A percentile compares a stretch with the other conserved stretches of the same genome.
phyloP scores from a whole-genome alignment of 768 basidiomycete species.

The Suillus bovinus region DNA sequence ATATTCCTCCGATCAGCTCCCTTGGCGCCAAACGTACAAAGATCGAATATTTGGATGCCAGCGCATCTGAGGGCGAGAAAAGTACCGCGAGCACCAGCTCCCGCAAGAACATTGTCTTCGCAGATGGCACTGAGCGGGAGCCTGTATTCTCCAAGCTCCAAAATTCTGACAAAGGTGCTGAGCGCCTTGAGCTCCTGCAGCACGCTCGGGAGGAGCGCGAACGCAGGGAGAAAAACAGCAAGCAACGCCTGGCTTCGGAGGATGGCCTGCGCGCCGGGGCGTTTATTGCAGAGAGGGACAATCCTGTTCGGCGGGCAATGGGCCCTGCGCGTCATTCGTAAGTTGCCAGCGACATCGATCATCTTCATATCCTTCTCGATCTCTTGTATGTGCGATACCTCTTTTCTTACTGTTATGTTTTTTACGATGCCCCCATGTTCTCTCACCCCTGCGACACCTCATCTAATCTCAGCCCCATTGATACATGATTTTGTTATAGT shows the following conservation, averaged over 20 bases:
- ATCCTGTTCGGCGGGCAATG: slow-evolving; percentile 31
- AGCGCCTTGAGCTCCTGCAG: slow-evolving; percentile 9
- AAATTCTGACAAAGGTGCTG: slow-evolving; percentile 6
- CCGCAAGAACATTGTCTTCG: slow-evolving; percentile 5
- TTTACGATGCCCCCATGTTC: background rate
- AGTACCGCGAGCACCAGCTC: background rate
- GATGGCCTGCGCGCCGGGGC: slow-evolving; percentile 34
- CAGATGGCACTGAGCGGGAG: slow-evolving; percentile 10
- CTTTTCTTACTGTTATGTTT: slow-evolving; percentile 1
- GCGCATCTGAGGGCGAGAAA: slow-evolving; percentile 21
- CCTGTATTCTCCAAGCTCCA: slow-evolving; percentile 11
- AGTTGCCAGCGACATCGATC: background rate
- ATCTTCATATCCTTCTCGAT: background rate
- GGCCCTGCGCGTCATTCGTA: slow-evolving; percentile 20
- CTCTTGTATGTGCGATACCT: slow-evolving; percentile 3
- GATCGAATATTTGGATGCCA: slow-evolving; percentile 9
- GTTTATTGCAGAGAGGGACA: slow-evolving; percentile 27
- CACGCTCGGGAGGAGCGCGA: slow-evolving; percentile 28
- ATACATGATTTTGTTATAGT: background rate
- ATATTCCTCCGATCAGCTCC: slow-evolving; percentile 7
- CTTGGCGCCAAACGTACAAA: slow-evolving; percentile 20
- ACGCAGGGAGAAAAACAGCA: slow-evolving; percentile 22
- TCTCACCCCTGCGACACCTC: slow-evolving; percentile 1
- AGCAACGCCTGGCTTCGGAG: slow-evolving; percentile 22
- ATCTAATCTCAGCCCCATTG: background rate